phyloP scores from a whole-genome alignment of 371 early-diverging fungal species.

The Mucor lusitanicus region DNA sequence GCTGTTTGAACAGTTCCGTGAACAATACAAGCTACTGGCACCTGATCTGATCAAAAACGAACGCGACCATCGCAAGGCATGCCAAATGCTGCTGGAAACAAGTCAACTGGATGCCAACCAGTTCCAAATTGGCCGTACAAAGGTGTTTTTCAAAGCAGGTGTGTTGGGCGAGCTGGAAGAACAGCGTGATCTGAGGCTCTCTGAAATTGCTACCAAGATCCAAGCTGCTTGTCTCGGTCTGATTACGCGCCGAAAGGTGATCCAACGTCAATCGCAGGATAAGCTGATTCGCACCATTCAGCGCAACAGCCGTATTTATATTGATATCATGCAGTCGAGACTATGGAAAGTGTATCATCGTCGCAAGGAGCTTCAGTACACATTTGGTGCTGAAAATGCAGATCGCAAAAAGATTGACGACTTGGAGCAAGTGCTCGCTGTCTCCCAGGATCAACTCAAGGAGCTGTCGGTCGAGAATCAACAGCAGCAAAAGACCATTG shows the following conservation, averaged over 20 bases:
- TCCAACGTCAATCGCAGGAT: constrained; percentile 76
- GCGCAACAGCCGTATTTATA: constrained; percentile 88
- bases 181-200: constrained; percentile 82
- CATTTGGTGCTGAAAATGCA: constrained; percentile 72
- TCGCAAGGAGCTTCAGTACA: constrained; percentile 95
- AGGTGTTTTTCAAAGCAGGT: constrained; percentile 99
- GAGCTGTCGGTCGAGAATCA: constrained; percentile 50
- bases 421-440: constrained; percentile 48
- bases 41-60: constrained; percentile 59
- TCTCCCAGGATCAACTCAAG: constrained; percentile 53
- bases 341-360: constrained; percentile 53
- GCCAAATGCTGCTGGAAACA: constrained; percentile 73
- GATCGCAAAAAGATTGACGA: constrained; percentile 57
- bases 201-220: constrained; percentile 80
- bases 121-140: constrained; percentile 94
- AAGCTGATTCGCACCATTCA: constrained; percentile 91
- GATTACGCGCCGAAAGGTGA: constrained; percentile 74
- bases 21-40: constrained; percentile 93
- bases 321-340: constrained; percentile 31
- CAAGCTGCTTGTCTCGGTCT: constrained; percentile 89
- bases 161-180: constrained; percentile 93
- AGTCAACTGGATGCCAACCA: constrained; percentile 77
- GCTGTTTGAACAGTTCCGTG: constrained; percentile 95
- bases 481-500: constrained; percentile 44
- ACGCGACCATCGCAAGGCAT: constrained; percentile 87